phyloP scores from a whole-genome alignment of 805 yeast genomes.

The Starmerella vitae region DNA sequence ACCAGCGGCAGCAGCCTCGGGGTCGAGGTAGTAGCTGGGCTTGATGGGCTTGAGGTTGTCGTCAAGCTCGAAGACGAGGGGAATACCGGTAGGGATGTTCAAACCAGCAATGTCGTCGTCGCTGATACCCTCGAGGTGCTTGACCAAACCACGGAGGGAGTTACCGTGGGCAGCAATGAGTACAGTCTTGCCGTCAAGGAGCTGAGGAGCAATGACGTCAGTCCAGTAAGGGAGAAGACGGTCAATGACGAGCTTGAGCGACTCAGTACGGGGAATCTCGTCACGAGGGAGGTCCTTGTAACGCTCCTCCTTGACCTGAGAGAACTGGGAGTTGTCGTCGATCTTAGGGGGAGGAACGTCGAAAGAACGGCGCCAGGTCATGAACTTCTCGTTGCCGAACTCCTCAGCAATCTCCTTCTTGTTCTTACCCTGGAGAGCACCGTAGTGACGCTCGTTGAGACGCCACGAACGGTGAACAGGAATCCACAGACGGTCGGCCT shows the following conservation, averaged over 20 bases:
- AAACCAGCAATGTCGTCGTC: constrained; percentile 85
- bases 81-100: constrained; percentile 97
- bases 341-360: constrained; percentile 93
- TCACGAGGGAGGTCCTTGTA: constrained; percentile 72
- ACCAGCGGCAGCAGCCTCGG: constrained; percentile 99
- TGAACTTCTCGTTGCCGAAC: constrained; percentile 87
- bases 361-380: constrained; percentile 92
- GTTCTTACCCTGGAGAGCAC: constrained; percentile 97
- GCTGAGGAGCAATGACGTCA: constrained; percentile 74
- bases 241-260: constrained; percentile 86
- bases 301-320: constrained; percentile 77
- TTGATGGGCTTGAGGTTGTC: constrained; percentile 74
- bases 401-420: constrained; percentile 81
- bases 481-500: constrained; percentile 78
- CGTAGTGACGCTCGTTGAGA: constrained; percentile 97
- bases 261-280: constrained; percentile 86
- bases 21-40: constrained; percentile 93
- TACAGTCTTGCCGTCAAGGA: constrained; percentile 78
- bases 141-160: constrained; percentile 92
- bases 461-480: constrained; percentile 95
- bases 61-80: constrained; percentile 92
- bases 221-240: constrained; percentile 96
- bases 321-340: constrained; percentile 61
- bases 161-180: constrained; percentile 95
- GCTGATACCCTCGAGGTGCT: constrained; percentile 86